Evolutionary conservation across 2,329 filamentous ascomycete genomes (phyloP).

Genomic region (Fusarium pseudocircinatum): DNA sequence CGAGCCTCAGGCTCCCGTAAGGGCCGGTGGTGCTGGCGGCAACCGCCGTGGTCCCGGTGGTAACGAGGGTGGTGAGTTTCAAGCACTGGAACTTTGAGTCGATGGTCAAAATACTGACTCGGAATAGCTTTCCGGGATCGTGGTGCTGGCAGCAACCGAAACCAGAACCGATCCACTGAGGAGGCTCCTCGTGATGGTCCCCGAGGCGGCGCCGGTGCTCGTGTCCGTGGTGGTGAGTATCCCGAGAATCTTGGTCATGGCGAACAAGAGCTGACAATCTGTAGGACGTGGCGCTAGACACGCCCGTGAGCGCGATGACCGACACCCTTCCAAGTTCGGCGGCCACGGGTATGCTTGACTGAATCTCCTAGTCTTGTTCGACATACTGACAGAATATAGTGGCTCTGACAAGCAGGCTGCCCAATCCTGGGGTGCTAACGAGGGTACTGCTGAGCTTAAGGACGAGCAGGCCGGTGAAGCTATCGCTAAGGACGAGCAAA

Average conservation of each 20-base stretch:
- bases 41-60: conserved; percentile 70
- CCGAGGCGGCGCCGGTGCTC: conserved; percentile 71
- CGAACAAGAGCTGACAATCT: conserved; percentile 3
- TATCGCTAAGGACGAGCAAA: conserved; percentile 87
- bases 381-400: conserved; percentile 54
- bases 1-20: conserved; percentile 74
- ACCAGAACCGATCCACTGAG: conserved; percentile 82
- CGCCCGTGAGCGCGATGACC: conserved; percentile 65
- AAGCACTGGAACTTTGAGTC: not conserved
- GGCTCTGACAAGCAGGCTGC: conserved; percentile 87
- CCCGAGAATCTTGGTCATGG: not conserved
- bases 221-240: conserved; percentile 66
- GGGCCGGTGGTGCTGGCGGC: conserved; percentile 53
- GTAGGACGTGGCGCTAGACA: conserved; percentile 64
- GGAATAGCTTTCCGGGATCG: conserved; percentile 86
- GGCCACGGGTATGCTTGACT: conserved; percentile 56
- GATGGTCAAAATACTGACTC: conserved; percentile 18
- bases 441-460: conserved; percentile 84
- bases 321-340: conserved; percentile 58
- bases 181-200: conserved; percentile 67
- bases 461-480: conserved; percentile 92
- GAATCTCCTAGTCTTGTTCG: not conserved
- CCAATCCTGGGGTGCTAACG: conserved; percentile 87
- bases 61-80: conserved; percentile 84
- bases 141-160: conserved; percentile 80